Evolutionary conservation across 805 yeast species (phyloP), one percentile per base, ranked within the genome.

Genomic region (Lipomyces lipofer): DNA sequence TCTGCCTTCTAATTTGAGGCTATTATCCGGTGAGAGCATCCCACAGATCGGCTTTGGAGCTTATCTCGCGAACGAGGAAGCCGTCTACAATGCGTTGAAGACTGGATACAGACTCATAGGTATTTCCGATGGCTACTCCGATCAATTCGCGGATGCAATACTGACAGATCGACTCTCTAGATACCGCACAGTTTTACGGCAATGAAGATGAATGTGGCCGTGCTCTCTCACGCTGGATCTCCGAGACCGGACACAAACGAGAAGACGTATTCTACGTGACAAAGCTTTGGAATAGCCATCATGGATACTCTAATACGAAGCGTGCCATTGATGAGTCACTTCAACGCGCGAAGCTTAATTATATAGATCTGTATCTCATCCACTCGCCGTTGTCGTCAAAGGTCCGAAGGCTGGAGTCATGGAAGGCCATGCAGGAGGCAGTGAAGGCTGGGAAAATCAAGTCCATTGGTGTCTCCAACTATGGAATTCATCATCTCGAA

Each of bases 41-140:
- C 58, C 58, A 21, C 33, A 42, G 24, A 54, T 54, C 30, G 58
- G 55, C 1, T 54, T 46, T 29, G 58, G 58, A n/a, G 58, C 46
- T 4, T 54, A 38, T 29, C 33, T 28, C 4, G 44, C 47, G 3
- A 22, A 44, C n/a, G 58, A 46, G n/a, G 69, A 73, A 0, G 64
- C 81, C 25, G 84, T 82, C 0, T 74, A 77, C 60, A 66, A 74
- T 28, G 94, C 91, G 1, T 74, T 87, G 54, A 69, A 74, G 29
- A 71, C 67, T 12, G 95, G 95, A 0, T 87, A 85, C 67, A 78
- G 94, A 61, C 92, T 84, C 64, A 72, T 87, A 54, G 94, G 57
- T 53, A 44, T 2, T 30, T 13, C 12, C 35, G 12, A 30, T 30
- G 35, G n/a, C n/a, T n/a, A n/a, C n/a, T n/a, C n/a, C n/a, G n/a